These are phyloP conservation scores for Salix koriyanagi DNA, from an alignment of 345 rosid species.

Conservation along the genomic window DNA sequence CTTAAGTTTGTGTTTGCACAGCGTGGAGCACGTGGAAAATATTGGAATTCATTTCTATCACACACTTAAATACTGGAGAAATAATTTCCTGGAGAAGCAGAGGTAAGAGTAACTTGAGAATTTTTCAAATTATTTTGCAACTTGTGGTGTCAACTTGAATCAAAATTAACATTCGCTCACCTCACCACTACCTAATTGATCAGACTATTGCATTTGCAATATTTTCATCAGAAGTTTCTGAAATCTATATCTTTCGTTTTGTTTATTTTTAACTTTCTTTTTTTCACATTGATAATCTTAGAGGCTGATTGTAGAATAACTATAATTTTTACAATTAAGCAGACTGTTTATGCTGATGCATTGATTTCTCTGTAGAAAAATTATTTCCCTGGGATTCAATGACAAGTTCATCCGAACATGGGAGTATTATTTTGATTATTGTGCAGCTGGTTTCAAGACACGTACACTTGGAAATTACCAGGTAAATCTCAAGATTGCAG, in stretches of 20 bases:
- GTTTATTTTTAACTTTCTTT: too few species aligned
- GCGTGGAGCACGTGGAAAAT: conserved; percentile 83
- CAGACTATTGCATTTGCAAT: too few species aligned
- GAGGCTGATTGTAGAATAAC: background rate
- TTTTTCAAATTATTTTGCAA: too few species aligned
- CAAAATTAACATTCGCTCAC: too few species aligned
- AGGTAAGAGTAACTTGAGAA: conserved; percentile 34
- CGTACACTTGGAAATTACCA: conserved; percentile 71
- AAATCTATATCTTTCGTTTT: too few species aligned
- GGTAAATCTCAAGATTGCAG: conserved; percentile 25
- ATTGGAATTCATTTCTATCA: conserved; percentile 80
- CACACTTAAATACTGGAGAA: conserved; percentile 74
- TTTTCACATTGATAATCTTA: too few species aligned
- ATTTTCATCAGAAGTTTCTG: too few species aligned
- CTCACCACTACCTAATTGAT: too few species aligned
- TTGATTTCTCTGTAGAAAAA: conserved; percentile 42
- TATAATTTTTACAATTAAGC: background rate
- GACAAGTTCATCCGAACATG: conserved; percentile 79
- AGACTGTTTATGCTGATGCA: background rate
- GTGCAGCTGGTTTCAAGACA: conserved; percentile 79
- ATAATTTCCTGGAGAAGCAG: conserved; percentile 63
- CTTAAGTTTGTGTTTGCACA: conserved; percentile 6
- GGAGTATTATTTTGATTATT: conserved; percentile 91
- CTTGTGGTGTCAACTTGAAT: too few species aligned
- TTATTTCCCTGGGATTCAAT: conserved; percentile 60